phyloP scores from a whole-genome alignment of 2,329 filamentous ascomycete genomes.

The Fonsecaea pedrosoi region DNA sequence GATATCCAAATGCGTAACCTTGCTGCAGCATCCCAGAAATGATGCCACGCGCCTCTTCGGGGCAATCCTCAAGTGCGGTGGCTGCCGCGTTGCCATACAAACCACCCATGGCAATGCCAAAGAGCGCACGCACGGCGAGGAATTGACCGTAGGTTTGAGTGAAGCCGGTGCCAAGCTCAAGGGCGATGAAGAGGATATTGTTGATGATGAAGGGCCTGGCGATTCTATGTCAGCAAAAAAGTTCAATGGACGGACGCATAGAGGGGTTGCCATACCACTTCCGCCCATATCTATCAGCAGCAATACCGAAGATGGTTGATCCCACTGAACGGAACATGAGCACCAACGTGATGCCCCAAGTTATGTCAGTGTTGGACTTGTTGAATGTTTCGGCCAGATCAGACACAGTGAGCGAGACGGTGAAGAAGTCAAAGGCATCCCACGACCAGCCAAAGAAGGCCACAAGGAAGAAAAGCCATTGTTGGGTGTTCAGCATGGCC shows the following conservation, averaged over 20 bases:
- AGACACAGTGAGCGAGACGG: conserved; percentile 63
- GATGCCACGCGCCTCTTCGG: conserved; percentile 63
- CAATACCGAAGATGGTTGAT: conserved; percentile 63
- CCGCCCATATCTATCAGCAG: conserved; percentile 61
- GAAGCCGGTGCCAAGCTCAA: conserved; percentile 68
- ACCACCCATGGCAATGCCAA: conserved; percentile 66
- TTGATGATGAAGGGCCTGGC: conserved; percentile 62
- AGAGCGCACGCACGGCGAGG: conserved; percentile 64
- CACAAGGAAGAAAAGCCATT: conserved; percentile 42
- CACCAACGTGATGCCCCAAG: conserved; percentile 64
- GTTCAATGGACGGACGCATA: background rate
- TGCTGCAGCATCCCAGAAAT: conserved; percentile 69
- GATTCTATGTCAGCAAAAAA: background rate
- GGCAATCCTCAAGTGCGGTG: conserved; percentile 68
- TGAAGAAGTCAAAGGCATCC: conserved; percentile 69
- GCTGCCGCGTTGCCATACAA: conserved; percentile 68
- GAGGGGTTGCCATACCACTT: conserved; percentile 53
- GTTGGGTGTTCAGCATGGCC: conserved; percentile 39
- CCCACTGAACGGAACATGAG: conserved; percentile 68
- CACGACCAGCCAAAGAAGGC: conserved; percentile 52
- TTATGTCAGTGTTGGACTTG: conserved; percentile 64
- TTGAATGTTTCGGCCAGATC: conserved; percentile 61
- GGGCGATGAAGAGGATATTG: conserved; percentile 65
- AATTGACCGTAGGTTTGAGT: conserved; percentile 65
- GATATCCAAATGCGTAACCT: conserved; percentile 68